phyloP scores from a whole-genome alignment of 2,329 filamentous ascomycete species.

The Domatiomyces catenatus region DNA sequence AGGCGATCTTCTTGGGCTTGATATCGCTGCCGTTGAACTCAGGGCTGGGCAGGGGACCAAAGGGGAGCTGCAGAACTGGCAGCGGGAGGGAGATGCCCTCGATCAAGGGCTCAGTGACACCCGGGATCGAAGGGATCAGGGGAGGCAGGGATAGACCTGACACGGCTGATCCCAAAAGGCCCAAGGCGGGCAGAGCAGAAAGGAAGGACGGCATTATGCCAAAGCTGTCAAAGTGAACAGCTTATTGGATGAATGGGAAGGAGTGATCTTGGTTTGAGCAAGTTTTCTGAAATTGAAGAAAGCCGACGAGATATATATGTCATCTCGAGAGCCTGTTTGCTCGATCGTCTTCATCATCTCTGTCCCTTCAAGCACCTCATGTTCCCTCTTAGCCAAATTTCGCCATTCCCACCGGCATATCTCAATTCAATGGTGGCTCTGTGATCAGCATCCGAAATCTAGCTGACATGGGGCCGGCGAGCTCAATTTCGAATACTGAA shows the following conservation, averaged over 20 bases:
- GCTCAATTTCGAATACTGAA: background rate
- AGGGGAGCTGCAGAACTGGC: conserved; percentile 44
- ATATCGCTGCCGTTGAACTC: conserved; percentile 40
- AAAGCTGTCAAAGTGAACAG: background rate
- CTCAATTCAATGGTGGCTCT: background rate
- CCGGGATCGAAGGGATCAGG: conserved; percentile 43
- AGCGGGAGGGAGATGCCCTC: conserved; percentile 35
- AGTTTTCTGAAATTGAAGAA: background rate
- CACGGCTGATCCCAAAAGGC: background rate
- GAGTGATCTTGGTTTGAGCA: background rate
- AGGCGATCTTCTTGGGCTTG: conserved; percentile 50
- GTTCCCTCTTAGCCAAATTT: background rate
- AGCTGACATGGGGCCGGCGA: background rate
- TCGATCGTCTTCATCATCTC: background rate
- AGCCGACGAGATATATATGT: background rate
- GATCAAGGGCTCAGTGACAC: conserved; percentile 42
- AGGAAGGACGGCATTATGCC: background rate
- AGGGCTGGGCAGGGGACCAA: conserved; percentile 40
- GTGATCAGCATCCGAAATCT: background rate
- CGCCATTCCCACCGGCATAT: background rate
- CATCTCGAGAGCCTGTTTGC: background rate
- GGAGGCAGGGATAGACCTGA: conserved; percentile 29
- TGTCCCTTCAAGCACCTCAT: background rate
- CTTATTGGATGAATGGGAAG: background rate
- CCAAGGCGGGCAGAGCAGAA: background rate